Evolutionary conservation across 2,329 filamentous ascomycete species (phyloP).

Genomic region (Sclerotinia spermophila): DNA sequence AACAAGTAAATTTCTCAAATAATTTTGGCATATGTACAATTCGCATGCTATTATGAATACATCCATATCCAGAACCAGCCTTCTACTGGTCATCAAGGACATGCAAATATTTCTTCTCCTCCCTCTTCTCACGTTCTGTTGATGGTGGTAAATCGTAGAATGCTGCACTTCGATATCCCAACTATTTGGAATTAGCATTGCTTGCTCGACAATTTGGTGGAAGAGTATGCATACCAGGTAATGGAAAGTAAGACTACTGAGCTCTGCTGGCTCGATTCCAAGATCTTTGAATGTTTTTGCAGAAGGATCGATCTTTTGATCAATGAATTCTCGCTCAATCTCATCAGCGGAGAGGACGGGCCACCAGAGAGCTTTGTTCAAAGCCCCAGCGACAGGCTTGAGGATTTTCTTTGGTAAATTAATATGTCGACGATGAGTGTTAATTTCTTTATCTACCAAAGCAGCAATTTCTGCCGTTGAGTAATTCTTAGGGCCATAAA

Average conservation of each 20-base stretch:
- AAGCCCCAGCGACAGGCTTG: conserved; percentile 67
- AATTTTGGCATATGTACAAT: conserved; percentile 39
- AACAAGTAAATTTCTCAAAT: background rate
- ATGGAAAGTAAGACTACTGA: conserved; percentile 84
- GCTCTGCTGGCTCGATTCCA: conserved; percentile 81
- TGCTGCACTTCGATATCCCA: conserved; percentile 82
- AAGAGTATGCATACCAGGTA: conserved; percentile 66
- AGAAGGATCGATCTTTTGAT: conserved; percentile 83
- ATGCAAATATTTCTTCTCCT: conserved; percentile 96
- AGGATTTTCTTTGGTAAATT: conserved; percentile 81
- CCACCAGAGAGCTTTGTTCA: conserved; percentile 91
- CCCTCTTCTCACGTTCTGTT: conserved; percentile 88
- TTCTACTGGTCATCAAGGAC: conserved; percentile 80
- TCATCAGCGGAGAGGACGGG: conserved; percentile 77
- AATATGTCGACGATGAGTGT: conserved; percentile 83
- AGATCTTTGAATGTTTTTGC: conserved; percentile 97
- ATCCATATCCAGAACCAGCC: conserved; percentile 7
- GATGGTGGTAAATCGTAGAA: conserved; percentile 93
- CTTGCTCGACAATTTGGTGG: background rate
- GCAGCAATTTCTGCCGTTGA: conserved; percentile 81
- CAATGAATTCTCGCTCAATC: conserved; percentile 86
- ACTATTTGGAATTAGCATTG: conserved; percentile 45
- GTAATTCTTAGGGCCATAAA: conserved; percentile 92
- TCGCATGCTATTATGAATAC: conserved; percentile 23
- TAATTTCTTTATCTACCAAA: conserved; percentile 87